These are phyloP conservation scores for Apiotrichum brassicae DNA, from an alignment of 1,284 basidiomycete species.

Conservation along the genomic window DNA sequence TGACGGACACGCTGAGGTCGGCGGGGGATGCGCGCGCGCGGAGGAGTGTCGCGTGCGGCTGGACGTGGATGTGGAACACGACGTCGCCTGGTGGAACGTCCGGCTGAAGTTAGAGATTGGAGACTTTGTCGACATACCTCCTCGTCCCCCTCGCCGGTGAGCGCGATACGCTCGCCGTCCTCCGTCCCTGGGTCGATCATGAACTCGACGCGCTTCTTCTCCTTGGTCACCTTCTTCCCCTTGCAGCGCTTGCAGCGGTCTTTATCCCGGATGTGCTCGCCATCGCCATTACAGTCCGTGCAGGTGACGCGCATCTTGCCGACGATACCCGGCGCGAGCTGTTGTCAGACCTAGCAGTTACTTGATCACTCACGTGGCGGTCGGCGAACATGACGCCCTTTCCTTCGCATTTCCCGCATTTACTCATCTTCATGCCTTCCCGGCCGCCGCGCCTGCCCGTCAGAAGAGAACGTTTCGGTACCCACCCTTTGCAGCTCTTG, in stretches of 20 bases:
- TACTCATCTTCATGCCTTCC: constrained; percentile 64
- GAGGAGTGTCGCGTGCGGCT: constrained; percentile 63
- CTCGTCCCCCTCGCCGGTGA: constrained; percentile 85
- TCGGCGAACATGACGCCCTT: constrained; percentile 49
- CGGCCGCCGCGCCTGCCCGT: constrained; percentile 16
- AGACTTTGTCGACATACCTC: constrained; percentile 52
- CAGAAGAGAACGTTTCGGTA: not conserved
- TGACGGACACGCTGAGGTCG: constrained; percentile 36
- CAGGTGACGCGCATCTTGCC: constrained; percentile 56
- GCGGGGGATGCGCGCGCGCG: constrained; percentile 20
- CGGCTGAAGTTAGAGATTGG: constrained; percentile 53
- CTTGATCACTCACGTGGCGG: constrained; percentile 44
- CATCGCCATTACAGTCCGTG: constrained; percentile 70
- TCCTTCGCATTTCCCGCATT: constrained; percentile 76
- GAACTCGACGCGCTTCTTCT: constrained; percentile 82
- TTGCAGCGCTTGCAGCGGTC: constrained; percentile 98
- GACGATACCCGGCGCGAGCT: constrained; percentile 47
- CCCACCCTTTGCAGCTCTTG: constrained; percentile 68
- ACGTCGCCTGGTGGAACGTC: constrained; percentile 78
- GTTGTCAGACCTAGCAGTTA: not conserved
- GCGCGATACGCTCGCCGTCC: constrained; percentile 75
- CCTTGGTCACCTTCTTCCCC: constrained; percentile 72
- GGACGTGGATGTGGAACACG: constrained; percentile 69
- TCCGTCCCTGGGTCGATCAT: constrained; percentile 82
- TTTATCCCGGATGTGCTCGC: constrained; percentile 76